These are phyloP conservation scores for Hysterangium stoloniferum DNA, from an alignment of 768 basidiomycete genomes.

Conservation along the genomic window DNA sequence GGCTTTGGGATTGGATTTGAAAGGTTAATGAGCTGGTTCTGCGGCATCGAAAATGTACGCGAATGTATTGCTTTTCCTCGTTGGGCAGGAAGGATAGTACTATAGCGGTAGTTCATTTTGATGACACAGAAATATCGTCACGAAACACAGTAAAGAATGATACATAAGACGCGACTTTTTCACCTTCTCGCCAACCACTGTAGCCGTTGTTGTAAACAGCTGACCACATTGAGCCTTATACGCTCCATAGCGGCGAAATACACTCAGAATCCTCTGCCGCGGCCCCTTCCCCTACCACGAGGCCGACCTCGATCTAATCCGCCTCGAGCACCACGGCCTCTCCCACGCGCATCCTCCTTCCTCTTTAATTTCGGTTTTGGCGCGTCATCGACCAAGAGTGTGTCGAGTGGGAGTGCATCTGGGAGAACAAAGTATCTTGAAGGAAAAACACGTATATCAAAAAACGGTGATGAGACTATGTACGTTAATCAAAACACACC, in stretches of 20 bases:
- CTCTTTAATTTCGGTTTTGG: constrained; percentile 92
- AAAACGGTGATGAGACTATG: background rate
- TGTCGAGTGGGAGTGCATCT: constrained; percentile 92
- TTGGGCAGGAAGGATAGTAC: constrained; percentile 73
- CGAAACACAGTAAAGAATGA: background rate
- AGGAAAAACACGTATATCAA: background rate
- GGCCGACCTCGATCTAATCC: constrained; percentile 43
- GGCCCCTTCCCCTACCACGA: constrained; percentile 46
- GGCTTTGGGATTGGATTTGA: constrained; percentile 98
- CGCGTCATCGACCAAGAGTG: constrained; percentile 93
- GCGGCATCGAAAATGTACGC: constrained; percentile 82
- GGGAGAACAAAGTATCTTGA: constrained; percentile 83
- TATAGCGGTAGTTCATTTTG: constrained; percentile 28
- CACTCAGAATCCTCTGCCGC: constrained; percentile 32
- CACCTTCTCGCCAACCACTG: background rate
- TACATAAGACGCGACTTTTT: constrained; percentile 6
- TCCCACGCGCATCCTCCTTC: constrained; percentile 74
- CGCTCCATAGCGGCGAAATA: background rate
- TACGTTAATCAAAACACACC: constrained; percentile 27
- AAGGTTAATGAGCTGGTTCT: constrained; percentile 77
- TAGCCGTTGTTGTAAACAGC: background rate
- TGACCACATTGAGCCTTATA: background rate
- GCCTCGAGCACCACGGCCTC: constrained; percentile 44
- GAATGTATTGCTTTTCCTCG: constrained; percentile 91
- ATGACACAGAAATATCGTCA: background rate